phyloP scores from a whole-genome alignment of 108 stramenopile genomes.

The Cylindrotheca fusiformis region DNA sequence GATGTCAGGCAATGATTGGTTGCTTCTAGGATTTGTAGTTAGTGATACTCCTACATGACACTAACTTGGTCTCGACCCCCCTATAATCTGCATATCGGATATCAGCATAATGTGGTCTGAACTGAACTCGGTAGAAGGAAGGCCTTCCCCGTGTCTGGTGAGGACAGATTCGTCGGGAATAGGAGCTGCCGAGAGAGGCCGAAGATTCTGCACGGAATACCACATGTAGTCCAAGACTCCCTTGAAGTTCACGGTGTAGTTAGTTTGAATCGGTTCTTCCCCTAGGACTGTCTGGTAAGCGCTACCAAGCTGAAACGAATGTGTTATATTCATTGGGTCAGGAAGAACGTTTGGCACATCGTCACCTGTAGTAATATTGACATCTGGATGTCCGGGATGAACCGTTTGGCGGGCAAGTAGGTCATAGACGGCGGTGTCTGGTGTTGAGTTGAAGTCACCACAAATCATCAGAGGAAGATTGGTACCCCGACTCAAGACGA shows the following conservation, averaged over 20 bases:
- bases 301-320: constrained; percentile 87
- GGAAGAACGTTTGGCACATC: constrained; percentile 81
- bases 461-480: constrained; percentile 92
- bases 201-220: constrained; percentile 84
- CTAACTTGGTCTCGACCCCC: constrained; percentile 26
- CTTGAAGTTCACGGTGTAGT: constrained; percentile 91
- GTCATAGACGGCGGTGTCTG: constrained; percentile 96
- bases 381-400: constrained; percentile 90
- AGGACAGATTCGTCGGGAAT: constrained; percentile 79
- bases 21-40: no score
- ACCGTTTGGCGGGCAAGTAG: constrained; percentile 86
- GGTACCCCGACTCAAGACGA: constrained; percentile 72
- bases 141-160: constrained; percentile 78
- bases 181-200: constrained; percentile 86
- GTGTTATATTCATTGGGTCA: constrained; percentile 87
- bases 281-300: constrained; percentile 93
- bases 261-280: constrained; percentile 93
- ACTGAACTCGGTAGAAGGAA: constrained; percentile 93
- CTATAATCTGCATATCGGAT: constrained; percentile 90
- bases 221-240: constrained; percentile 97
- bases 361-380: constrained; percentile 59
- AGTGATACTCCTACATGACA: no score
- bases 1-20: no score
- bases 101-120: constrained; percentile 97
- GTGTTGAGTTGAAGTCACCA: constrained; percentile 98